Evolutionary conservation across 1,284 basidiomycete species (phyloP), one percentile per base, ranked within the genome.

Genomic region (Fomes fomentarius): DNA sequence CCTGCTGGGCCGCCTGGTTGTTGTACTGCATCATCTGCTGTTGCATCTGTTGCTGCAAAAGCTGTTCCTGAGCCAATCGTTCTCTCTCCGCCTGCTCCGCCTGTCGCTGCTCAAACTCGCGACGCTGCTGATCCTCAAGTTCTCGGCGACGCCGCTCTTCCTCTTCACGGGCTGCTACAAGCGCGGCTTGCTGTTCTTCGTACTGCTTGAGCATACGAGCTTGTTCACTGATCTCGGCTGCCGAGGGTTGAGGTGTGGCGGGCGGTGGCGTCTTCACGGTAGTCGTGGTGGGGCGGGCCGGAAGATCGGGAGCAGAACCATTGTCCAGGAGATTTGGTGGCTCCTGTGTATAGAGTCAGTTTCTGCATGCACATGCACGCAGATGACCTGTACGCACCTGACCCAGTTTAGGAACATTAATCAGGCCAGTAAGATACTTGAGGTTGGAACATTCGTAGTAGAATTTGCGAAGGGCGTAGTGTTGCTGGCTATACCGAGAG

Each of bases 361-460:
- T 7, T 30, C 12, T 30, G n/a, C n/a, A n/a, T 30, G 28, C 35
- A 31, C 22, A 25, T 34, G 11, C 17, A 7, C 14, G 22, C 53
- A 35, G 7, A 43, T 17, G 4, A 26, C 21, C 10, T 14, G 31
- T 6, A 66, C 78, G 56, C 64, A 93, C 92, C 69, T 93, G 89
- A 37, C 94, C 95, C 21, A 98, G 82, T 71, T 97, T 98, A 17
- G 95, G 95, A 1, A 98, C 94, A 69, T 97, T 98, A 69, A 98
- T 96, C 19, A 98, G 80, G 39, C 94, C 93, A 14, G 95, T 98
- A 45, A 98, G 77, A 71, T 96, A 98, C 71, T 96, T 97, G 63
- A 98, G 82, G 73, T 97, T 97, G 15, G 94, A 96, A 69, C 95
- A 98, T 70, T 98, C 95, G 70, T 97, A 98, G 76, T 97, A 98